phyloP scores from a whole-genome alignment of 139 green algal genomes.

The Picochlorum sp. region DNA sequence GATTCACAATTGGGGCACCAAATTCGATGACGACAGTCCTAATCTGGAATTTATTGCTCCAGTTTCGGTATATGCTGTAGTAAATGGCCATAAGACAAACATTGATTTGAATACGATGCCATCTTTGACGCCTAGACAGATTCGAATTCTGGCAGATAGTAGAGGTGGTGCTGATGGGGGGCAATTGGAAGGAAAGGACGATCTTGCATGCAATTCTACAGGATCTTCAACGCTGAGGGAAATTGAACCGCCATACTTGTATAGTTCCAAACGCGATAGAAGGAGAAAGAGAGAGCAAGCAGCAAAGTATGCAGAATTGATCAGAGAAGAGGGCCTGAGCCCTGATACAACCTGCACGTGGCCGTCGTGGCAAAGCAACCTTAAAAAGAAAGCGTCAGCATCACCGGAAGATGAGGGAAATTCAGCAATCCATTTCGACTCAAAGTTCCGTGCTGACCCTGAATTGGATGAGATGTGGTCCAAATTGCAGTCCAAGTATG shows the following conservation, averaged over 20 bases:
- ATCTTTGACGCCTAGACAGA: conserved; percentile 33
- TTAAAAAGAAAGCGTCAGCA: not conserved
- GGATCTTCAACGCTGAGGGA: conserved; percentile 22
- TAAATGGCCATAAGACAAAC: conserved; percentile 60
- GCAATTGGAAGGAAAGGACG: not conserved
- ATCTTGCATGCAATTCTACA: conserved; percentile 20
- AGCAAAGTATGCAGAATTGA: conserved; percentile 14
- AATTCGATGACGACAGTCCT: conserved; percentile 40
- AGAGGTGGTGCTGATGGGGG: not conserved
- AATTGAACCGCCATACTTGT: conserved; percentile 24
- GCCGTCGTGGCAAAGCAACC: conserved; percentile 16
- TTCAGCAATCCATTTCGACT: conserved; percentile 22
- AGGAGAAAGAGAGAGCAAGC: not conserved
- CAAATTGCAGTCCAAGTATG: conserved; percentile 17
- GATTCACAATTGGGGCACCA: conserved; percentile 72
- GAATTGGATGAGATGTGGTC: conserved; percentile 25
- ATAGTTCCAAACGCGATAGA: conserved; percentile 6
- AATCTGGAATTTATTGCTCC: conserved; percentile 68
- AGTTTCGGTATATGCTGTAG: conserved; percentile 57
- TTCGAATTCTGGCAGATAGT: conserved; percentile 28
- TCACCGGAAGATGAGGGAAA: conserved; percentile 3
- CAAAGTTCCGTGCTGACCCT: conserved; percentile 4
- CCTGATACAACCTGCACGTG: conserved; percentile 13
- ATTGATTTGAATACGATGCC: conserved; percentile 57
- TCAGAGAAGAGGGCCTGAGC: conserved; percentile 17